phyloP scores from a whole-genome alignment of 2,329 filamentous ascomycete species.

The Fusarium duplospermum region DNA sequence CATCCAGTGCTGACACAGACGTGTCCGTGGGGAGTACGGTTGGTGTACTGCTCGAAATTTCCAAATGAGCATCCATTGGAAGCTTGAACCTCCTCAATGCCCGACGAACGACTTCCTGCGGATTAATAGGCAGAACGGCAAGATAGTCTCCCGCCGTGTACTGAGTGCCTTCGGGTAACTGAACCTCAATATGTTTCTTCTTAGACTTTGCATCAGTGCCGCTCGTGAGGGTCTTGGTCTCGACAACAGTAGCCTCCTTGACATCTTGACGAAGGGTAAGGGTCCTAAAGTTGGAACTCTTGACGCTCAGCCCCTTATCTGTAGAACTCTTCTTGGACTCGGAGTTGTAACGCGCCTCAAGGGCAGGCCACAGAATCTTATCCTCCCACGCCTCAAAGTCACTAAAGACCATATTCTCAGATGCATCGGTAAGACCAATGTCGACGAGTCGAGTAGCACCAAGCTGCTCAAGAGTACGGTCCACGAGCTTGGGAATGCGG shows the following conservation, averaged over 20 bases:
- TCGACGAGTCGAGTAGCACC: conserved; percentile 50
- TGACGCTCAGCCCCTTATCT: not conserved
- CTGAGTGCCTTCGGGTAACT: not conserved
- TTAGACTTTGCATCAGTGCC: not conserved
- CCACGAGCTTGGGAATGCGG: conserved; percentile 70
- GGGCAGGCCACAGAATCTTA: conserved; percentile 44
- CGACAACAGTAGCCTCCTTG: not conserved
- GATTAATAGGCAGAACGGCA: not conserved
- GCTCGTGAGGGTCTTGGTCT: not conserved
- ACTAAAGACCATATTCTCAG: conserved; percentile 71
- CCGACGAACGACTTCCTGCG: not conserved
- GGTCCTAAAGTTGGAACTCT: not conserved
- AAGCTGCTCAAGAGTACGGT: conserved; percentile 58
- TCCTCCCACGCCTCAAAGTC: conserved; percentile 76
- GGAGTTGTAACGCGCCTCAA: not conserved
- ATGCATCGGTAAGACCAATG: conserved; percentile 68
- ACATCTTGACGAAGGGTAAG: not conserved
- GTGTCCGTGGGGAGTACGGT: not conserved
- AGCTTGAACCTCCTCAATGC: not conserved
- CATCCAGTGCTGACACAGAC: not conserved
- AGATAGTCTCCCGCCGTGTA: not conserved
- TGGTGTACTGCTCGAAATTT: not conserved
- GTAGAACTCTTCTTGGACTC: not conserved
- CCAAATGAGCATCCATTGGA: not conserved
- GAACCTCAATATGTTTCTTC: not conserved